Conservation (phyloP, 2,329 filamentous ascomycete genomes). For the Apiospora phragmitis region DNA sequence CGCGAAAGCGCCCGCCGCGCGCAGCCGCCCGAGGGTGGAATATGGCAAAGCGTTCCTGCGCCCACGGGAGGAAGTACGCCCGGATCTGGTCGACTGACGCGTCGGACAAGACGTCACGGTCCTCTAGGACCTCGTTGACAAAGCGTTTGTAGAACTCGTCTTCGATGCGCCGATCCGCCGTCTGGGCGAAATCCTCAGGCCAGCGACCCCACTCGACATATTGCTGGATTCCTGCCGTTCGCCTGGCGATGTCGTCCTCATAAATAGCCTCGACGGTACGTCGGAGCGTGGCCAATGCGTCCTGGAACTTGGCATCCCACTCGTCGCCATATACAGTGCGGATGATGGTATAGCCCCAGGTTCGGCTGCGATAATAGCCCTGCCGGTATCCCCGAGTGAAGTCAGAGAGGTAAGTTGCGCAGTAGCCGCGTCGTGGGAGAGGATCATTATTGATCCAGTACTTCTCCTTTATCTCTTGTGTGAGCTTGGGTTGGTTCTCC, state of each 20-base stretch:
- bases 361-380: background rate
- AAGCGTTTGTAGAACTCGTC: background rate
- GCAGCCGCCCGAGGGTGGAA: background rate
- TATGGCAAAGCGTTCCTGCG: background rate
- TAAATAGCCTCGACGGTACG: background rate
- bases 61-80: background rate
- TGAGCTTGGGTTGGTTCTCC: background rate
- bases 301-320: background rate
- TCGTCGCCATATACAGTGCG: background rate
- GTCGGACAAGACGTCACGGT: background rate
- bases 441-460: background rate
- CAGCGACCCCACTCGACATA: background rate
- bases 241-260: background rate
- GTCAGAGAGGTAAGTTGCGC: background rate
- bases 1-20: background rate
- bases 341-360: background rate
- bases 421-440: background rate
- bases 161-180: background rate
- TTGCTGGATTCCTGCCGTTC: background rate
- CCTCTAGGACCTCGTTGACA: background rate
- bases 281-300: background rate
- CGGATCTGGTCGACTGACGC: background rate
- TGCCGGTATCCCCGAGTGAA: background rate
- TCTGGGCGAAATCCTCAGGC: background rate
- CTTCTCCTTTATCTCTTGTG: background rate